Percentiles rank a stretch among this genome's conserved stretches.
Evolutionary conservation across 208 protist genomes (phyloP).

Genomic region (Leishmania lainsoni): DNA sequence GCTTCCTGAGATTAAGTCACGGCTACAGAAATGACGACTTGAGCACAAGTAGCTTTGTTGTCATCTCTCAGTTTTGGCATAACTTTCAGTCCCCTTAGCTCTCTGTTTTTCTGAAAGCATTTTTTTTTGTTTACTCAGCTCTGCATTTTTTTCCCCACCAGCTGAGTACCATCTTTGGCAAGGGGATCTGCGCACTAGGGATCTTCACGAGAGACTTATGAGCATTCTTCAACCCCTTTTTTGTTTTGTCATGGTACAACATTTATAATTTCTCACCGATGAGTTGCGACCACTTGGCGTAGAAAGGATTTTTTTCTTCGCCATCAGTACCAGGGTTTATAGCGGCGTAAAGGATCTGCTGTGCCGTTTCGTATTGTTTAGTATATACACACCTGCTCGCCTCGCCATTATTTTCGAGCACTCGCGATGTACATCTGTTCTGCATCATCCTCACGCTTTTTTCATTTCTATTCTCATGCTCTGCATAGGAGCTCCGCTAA

Average conservation of each 20-base stretch:
- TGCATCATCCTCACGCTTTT: background rate
- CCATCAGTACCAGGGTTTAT: background rate
- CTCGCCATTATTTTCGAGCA: background rate
- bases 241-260: background rate
- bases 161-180: no score
- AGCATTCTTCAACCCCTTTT: background rate
- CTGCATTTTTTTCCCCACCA: background rate
- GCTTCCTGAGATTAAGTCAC: background rate
- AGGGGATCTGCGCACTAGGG: background rate
- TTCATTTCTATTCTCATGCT: background rate
- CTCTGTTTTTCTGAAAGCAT: background rate
- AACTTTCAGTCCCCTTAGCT: background rate
- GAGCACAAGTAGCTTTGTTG: background rate
- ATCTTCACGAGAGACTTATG: background rate
- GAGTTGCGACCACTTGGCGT: background rate
- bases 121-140: background rate
- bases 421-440: background rate
- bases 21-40: background rate
- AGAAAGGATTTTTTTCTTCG: background rate
- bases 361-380: background rate
- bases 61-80: background rate
- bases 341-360: background rate
- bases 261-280: background rate
- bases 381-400: background rate
- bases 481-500: background rate